These are phyloP conservation scores for Xylaria sp. DNA, from an alignment of 2,329 filamentous ascomycete species.

Conservation along the genomic window DNA sequence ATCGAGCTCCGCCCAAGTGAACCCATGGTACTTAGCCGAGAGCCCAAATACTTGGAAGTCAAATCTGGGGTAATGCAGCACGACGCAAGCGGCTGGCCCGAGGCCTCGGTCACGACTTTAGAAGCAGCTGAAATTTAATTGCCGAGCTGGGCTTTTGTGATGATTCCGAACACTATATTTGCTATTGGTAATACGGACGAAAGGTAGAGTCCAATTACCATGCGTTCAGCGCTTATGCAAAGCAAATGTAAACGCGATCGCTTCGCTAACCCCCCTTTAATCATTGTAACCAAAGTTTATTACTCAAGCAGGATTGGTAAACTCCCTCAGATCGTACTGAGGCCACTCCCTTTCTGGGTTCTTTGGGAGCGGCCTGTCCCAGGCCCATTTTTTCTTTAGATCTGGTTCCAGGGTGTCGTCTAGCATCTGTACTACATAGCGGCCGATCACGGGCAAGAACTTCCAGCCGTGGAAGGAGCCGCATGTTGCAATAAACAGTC, in stretches of 20 bases:
- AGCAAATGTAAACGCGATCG: not conserved
- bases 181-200: slow-evolving; percentile 12
- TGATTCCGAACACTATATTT: slow-evolving; percentile 12
- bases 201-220: slow-evolving; percentile 16
- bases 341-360: slow-evolving; percentile 66
- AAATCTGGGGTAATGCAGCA: slow-evolving; percentile 36
- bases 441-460: slow-evolving; percentile 72
- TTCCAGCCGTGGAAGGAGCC: slow-evolving; percentile 76
- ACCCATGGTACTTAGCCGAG: slow-evolving; percentile 35
- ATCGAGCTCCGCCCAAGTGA: slow-evolving; percentile 14
- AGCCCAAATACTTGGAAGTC: no score
- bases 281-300: not conserved
- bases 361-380: slow-evolving; percentile 69
- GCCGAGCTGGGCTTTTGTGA: slow-evolving; percentile 14
- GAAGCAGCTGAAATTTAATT: slow-evolving; percentile 21
- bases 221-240: not conserved
- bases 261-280: not conserved
- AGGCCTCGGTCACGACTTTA: slow-evolving; percentile 15
- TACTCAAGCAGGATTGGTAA: slow-evolving; percentile 42
- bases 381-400: slow-evolving; percentile 62
- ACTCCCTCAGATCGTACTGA: slow-evolving; percentile 65
- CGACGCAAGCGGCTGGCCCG: slow-evolving; percentile 27
- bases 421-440: slow-evolving; percentile 68
- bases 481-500: slow-evolving; percentile 70
- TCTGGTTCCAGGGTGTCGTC: slow-evolving; percentile 57